A percentile compares a stretch with the other conserved stretches of the same genome.
These are phyloP conservation scores for Prunus dulcis DNA, from an alignment of 306 rosid species.

Conservation along the genomic window DNA sequence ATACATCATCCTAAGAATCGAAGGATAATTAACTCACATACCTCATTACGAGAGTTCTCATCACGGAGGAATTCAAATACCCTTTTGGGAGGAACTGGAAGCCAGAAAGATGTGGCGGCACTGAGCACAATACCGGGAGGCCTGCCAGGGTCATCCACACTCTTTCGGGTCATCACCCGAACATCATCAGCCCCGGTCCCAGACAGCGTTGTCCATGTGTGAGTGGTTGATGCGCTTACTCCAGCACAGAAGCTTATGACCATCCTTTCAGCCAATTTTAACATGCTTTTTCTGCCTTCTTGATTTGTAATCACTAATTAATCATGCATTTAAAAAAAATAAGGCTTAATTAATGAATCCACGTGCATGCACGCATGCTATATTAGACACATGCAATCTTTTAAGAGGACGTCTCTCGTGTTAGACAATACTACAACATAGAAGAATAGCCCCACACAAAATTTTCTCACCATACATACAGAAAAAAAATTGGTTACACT, in stretches of 20 bases:
- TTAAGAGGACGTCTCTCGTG: not conserved
- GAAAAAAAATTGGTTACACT: not conserved
- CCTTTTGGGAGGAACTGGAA: slow-evolving; percentile 77
- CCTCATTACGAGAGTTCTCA: slow-evolving; percentile 90
- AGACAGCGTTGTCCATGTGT: slow-evolving; percentile 85
- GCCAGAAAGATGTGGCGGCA: slow-evolving; percentile 98
- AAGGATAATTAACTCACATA: slow-evolving; percentile 11
- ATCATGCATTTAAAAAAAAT: not conserved
- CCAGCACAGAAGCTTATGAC: slow-evolving; percentile 93
- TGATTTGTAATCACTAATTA: slow-evolving; percentile 76
- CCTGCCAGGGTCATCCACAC: slow-evolving; percentile 91
- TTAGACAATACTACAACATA: not conserved
- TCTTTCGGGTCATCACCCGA: slow-evolving; percentile 91
- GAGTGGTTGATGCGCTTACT: slow-evolving; percentile 95
- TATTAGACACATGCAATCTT: not conserved
- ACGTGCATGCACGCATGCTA: not conserved
- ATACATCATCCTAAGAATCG: not conserved
- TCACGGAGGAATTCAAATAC: slow-evolving; percentile 92
- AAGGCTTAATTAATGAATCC: not conserved
- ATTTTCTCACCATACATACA: not conserved
- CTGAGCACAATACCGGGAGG: slow-evolving; percentile 95
- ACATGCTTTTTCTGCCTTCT: slow-evolving; percentile 95
- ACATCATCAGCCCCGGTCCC: slow-evolving; percentile 98
- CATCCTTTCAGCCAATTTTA: slow-evolving; percentile 97
- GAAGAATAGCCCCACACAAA: not conserved